Evolutionary conservation across 768 basidiomycete genomes (phyloP).

Genomic region (Pisolithus tinctorius): DNA sequence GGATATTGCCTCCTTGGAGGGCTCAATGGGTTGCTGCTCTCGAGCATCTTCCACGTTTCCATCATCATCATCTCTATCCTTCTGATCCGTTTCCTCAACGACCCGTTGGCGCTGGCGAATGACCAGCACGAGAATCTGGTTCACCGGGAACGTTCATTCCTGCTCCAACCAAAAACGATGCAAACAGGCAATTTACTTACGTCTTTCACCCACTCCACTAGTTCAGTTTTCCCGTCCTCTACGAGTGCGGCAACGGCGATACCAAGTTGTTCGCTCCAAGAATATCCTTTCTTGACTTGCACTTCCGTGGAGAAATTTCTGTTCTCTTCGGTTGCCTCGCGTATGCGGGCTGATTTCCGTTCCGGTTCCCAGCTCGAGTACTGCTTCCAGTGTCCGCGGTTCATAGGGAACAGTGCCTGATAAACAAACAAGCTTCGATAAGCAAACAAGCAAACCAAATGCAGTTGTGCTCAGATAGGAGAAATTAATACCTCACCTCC

Average conservation of each 20-base stretch:
- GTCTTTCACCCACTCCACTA: conserved; percentile 78
- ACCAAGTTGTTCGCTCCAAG: conserved; percentile 85
- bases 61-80: conserved; percentile 32
- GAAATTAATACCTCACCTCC: conserved; percentile 54
- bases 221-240: conserved; percentile 52
- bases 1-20: conserved; percentile 61
- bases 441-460: conserved; percentile 16
- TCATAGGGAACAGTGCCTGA: conserved; percentile 87
- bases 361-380: conserved; percentile 72
- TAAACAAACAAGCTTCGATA: not conserved
- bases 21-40: conserved; percentile 25
- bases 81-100: conserved; percentile 53
- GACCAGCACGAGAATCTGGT: conserved; percentile 55
- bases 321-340: conserved; percentile 27
- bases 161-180: conserved; percentile 14
- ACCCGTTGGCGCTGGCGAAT: conserved; percentile 53
- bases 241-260: conserved; percentile 73
- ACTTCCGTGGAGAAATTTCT: conserved; percentile 57
- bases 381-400: conserved; percentile 79
- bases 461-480: conserved; percentile 15
- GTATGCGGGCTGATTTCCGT: conserved; percentile 31
- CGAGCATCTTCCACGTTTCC: conserved; percentile 25
- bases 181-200: conserved; percentile 40
- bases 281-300: conserved; percentile 78
- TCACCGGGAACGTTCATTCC: conserved; percentile 9